These are phyloP conservation scores for Dryadomyces quercivorus DNA, from an alignment of 2,329 filamentous ascomycete species.

Conservation along the genomic window DNA sequence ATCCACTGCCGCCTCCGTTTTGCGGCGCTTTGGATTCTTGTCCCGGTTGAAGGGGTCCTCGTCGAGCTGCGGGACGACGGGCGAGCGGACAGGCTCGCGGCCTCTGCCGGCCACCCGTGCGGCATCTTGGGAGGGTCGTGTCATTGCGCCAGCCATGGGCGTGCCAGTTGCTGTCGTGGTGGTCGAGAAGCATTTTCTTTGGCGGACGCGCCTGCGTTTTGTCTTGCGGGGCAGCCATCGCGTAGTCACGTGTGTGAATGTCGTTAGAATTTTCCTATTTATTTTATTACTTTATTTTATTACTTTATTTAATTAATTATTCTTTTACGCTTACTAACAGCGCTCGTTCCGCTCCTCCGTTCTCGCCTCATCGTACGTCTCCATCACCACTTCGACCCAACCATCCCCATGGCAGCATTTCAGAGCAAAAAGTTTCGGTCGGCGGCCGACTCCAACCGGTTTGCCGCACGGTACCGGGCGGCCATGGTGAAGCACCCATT, in stretches of 20 bases:
- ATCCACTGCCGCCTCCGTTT: background rate
- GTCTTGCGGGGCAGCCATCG: background rate
- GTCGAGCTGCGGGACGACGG: conserved; percentile 2
- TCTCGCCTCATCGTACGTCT: too few species aligned
- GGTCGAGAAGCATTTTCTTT: background rate
- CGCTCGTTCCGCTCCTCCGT: too few species aligned
- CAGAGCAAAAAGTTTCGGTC: conserved; percentile 59
- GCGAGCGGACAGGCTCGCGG: conserved; percentile 1
- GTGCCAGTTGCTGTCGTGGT: background rate
- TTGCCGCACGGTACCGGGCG: conserved; percentile 67
- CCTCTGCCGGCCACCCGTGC: background rate
- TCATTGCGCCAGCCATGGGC: conserved; percentile 2
- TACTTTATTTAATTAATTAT: too few species aligned
- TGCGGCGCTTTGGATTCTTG: conserved; percentile 8
- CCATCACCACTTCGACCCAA: too few species aligned
- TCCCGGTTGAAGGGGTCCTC: conserved; percentile 6
- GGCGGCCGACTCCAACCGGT: conserved; percentile 49
- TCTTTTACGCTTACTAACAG: background rate
- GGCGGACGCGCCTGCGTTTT: background rate
- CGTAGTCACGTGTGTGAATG: background rate
- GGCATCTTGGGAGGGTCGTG: conserved; percentile 5
- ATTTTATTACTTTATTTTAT: too few species aligned
- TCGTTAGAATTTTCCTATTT: too few species aligned
- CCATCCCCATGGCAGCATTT: conserved; percentile 28
- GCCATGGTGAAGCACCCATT: conserved; percentile 73